Evolutionary conservation across 441 rosid species (phyloP).

Genomic region (Arabidopsis lyrata): DNA sequence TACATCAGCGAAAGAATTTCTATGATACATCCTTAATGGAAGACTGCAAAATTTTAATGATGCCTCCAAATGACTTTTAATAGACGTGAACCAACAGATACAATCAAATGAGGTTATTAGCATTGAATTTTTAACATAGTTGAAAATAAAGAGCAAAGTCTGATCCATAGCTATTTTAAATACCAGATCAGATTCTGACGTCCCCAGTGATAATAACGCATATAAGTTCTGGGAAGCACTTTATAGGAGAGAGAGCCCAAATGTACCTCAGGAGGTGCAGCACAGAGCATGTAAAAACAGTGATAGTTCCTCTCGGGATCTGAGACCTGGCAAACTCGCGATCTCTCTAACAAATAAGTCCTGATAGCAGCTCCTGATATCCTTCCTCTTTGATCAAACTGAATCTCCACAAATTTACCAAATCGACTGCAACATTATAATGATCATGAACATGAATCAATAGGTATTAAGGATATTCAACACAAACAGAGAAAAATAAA

Average conservation of each 20-base stretch:
- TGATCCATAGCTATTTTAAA: constrained; percentile 30
- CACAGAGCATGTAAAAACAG: constrained; percentile 98
- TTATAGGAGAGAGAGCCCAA: constrained; percentile 12
- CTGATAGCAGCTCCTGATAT: constrained; percentile 98
- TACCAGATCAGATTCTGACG: constrained; percentile 1
- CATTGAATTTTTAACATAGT: constrained; percentile 12
- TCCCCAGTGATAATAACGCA: constrained; percentile 5
- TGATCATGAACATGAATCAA: constrained; percentile 37
- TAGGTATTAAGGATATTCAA: constrained; percentile 10
- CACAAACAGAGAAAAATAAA: constrained; percentile 18
- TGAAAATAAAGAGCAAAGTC: constrained; percentile 12
- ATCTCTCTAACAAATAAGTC: constrained; percentile 96
- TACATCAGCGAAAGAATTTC: constrained; percentile 10
- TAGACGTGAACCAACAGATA: constrained; percentile 19
- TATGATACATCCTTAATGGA: constrained; percentile 9
- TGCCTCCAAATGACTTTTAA: constrained; percentile 14
- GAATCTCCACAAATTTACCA: constrained; percentile 99
- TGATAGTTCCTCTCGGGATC: constrained; percentile 98
- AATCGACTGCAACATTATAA: constrained; percentile 75
- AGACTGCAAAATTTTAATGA: constrained; percentile 15
- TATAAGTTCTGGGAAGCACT: constrained; percentile 30
- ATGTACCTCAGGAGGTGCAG: constrained; percentile 92
- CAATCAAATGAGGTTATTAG: constrained; percentile 3
- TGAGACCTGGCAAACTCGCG: constrained; percentile 97
- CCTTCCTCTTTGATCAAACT: constrained; percentile 80